A percentile compares a stretch with the other conserved stretches of the same genome.
phyloP scores from a whole-genome alignment of 1,139 yeast genomes.

The Magnusiomyces tetraspermus region DNA sequence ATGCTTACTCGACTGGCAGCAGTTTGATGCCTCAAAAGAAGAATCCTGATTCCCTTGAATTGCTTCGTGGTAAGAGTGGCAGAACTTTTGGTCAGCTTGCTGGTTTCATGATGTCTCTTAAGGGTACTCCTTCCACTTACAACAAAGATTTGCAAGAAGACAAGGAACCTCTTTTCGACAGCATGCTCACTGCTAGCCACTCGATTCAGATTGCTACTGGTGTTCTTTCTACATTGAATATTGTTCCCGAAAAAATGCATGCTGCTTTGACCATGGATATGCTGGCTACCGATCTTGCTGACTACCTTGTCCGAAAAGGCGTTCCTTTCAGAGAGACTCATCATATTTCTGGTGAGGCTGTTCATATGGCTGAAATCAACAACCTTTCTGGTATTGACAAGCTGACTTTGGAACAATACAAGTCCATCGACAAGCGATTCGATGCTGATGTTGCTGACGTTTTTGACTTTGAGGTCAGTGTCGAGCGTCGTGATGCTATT shows the following conservation, averaged over 20 bases:
- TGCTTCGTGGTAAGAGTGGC: constrained; percentile 93
- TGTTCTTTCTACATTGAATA: constrained; percentile 73
- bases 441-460: constrained; percentile 70
- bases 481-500: constrained; percentile 90
- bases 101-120: constrained; percentile 92
- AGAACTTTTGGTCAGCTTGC: constrained; percentile 91
- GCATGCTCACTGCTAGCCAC: constrained; percentile 82
- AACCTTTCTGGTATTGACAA: constrained; percentile 71
- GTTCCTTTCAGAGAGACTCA: constrained; percentile 99
- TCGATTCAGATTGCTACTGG: constrained; percentile 93
- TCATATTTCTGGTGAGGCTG: constrained; percentile 97
- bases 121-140: constrained; percentile 93
- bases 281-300: constrained; percentile 98
- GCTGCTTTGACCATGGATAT: constrained; percentile 94
- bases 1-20: constrained; percentile 97
- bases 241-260: constrained; percentile 67
- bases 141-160: constrained; percentile 99
- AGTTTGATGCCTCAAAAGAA: constrained; percentile 99
- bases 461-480: constrained; percentile 85
- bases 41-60: constrained; percentile 92
- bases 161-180: constrained; percentile 93
- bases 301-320: constrained; percentile 91
- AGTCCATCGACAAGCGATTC: constrained; percentile 71
- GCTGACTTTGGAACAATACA: constrained; percentile 64
- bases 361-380: constrained; percentile 73